Percentiles rank a stretch among this genome's conserved stretches.
These are phyloP conservation scores for Apiotrichum brassicae DNA, from an alignment of 1,284 basidiomycete species.

Conservation along the genomic window DNA sequence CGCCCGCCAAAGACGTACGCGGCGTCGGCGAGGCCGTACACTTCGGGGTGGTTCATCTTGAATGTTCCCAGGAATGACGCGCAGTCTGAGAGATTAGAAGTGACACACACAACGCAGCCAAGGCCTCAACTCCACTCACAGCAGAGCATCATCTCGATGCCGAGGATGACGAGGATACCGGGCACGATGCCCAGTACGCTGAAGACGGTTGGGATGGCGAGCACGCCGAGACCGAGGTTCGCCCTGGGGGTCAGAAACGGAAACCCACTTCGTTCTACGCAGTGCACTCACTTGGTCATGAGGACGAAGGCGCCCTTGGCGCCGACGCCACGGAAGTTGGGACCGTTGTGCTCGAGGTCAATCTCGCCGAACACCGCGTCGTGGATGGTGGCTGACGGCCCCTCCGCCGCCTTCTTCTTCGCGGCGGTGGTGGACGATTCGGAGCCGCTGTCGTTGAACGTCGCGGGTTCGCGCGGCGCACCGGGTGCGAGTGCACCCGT, in stretches of 20 bases:
- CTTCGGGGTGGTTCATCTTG: constrained; percentile 20
- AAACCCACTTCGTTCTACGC: not conserved
- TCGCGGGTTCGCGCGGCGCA: not conserved
- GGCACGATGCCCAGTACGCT: constrained; percentile 30
- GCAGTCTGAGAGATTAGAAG: constrained; percentile 5
- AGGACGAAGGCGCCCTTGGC: constrained; percentile 16
- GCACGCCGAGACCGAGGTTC: constrained; percentile 35
- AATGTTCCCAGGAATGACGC: constrained; percentile 18
- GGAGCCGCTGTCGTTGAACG: not conserved
- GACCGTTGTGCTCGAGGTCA: constrained; percentile 19
- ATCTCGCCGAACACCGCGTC: constrained; percentile 29
- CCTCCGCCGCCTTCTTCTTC: not conserved
- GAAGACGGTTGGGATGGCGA: constrained; percentile 32
- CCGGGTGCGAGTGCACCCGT: not conserved
- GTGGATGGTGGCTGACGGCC: not conserved
- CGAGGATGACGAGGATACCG: constrained; percentile 28
- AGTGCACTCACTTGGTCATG: constrained; percentile 16
- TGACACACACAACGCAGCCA: not conserved
- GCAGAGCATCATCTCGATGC: constrained; percentile 25
- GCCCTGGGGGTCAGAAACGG: not conserved
- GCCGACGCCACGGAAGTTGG: constrained; percentile 26
- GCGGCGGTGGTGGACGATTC: not conserved
- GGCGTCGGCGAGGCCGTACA: constrained; percentile 27
- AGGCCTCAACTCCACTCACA: constrained; percentile 13
- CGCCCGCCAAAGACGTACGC: constrained; percentile 23